Conservation (phyloP, 2,329 filamentous ascomycete species). For the Botrytis pseudocinerea region DNA sequence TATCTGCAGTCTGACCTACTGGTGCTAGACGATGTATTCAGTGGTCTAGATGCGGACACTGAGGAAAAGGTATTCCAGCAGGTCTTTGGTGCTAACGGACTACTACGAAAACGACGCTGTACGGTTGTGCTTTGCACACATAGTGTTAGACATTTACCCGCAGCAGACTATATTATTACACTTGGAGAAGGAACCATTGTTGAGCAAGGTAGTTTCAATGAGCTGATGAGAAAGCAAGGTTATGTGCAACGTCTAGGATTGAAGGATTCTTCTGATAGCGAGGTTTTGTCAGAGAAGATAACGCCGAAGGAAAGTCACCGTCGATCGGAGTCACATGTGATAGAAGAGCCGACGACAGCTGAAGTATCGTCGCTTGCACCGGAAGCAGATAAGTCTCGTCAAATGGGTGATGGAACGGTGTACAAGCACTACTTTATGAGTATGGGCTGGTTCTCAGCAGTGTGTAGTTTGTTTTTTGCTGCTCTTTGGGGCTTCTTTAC, state of each 20-base stretch:
- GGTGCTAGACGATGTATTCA: conserved; percentile 36
- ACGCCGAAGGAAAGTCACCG: conserved; percentile 1
- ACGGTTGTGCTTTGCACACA: conserved; percentile 39
- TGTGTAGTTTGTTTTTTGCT: conserved; percentile 27
- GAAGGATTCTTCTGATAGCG: conserved; percentile 31
- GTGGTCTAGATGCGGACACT: conserved; percentile 33
- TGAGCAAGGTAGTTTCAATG: conserved; percentile 42
- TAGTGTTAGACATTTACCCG: conserved; percentile 41
- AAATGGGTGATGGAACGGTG: conserved; percentile 28
- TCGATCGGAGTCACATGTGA: neutral
- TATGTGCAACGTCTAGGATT: conserved; percentile 6
- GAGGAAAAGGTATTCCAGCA: conserved; percentile 27
- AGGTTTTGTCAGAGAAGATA: conserved; percentile 18
- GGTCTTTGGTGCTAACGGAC: conserved; percentile 25
- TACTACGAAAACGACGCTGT: conserved; percentile 37
- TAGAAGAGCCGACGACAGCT: neutral
- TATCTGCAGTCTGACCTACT: conserved; percentile 26
- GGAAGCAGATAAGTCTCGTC: conserved; percentile 39
- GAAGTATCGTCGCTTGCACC: conserved; percentile 3
- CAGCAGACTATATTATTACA: conserved; percentile 47
- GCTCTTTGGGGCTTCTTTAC: conserved; percentile 34
- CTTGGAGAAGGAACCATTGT: conserved; percentile 37
- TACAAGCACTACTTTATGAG: conserved; percentile 33
- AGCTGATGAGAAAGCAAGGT: neutral
- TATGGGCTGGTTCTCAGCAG: conserved; percentile 27